Percentiles rank a stretch among this genome's conserved stretches.
These are phyloP conservation scores for Fusarium caatingaense DNA, from an alignment of 2,329 filamentous ascomycete species.

Conservation along the genomic window DNA sequence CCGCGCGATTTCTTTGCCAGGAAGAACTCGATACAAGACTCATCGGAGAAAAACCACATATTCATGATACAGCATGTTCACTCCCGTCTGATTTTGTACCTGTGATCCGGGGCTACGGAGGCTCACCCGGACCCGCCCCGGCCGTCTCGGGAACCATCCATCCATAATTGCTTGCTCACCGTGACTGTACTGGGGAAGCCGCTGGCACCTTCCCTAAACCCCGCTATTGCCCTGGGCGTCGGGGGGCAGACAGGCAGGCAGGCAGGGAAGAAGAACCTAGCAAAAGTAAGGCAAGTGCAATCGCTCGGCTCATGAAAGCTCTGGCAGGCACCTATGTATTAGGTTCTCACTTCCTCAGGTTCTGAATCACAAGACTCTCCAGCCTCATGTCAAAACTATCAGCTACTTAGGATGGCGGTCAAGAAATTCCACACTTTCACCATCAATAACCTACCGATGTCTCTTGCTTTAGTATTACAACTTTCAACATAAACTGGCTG, in stretches of 20 bases:
- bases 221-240: conserved; percentile 33
- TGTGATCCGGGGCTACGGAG: conserved; percentile 14
- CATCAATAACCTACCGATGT: neutral
- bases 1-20: neutral
- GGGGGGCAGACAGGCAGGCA: neutral
- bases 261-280: neutral
- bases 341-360: conserved; percentile 6
- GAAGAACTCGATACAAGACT: neutral
- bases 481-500: conserved; percentile 28
- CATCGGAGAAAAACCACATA: too few species aligned
- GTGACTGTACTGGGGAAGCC: conserved; percentile 22
- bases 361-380: neutral
- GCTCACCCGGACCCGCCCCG: conserved; percentile 30
- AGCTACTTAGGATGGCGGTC: neutral
- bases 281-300: neutral
- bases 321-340: neutral
- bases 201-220: conserved; percentile 30
- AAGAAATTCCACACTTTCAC: neutral
- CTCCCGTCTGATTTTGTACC: neutral
- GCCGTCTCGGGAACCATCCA: conserved; percentile 9
- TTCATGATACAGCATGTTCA: neutral
- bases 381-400: neutral
- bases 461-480: neutral
- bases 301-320: neutral
- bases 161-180: conserved; percentile 22